These are phyloP conservation scores for Mycena rosella DNA, from an alignment of 768 basidiomycete species.

Conservation along the genomic window DNA sequence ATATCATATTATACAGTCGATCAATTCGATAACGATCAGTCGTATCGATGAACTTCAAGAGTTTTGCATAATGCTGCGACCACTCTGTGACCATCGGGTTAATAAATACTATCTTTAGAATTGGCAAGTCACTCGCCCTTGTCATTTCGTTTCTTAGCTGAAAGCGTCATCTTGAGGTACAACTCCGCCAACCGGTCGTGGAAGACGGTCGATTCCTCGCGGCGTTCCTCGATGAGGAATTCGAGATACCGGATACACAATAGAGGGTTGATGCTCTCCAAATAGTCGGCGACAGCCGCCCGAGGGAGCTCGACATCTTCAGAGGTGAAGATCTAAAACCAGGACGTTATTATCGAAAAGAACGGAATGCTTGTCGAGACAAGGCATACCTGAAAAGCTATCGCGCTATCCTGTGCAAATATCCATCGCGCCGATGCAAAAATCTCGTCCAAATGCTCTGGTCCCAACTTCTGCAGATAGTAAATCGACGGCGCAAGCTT, in stretches of 20 bases:
- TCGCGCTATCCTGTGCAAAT: constrained; percentile 77
- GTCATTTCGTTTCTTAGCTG: constrained; percentile 69
- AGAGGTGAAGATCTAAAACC: constrained; percentile 88
- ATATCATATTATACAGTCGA: constrained; percentile 84
- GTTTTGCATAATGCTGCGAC: constrained; percentile 70
- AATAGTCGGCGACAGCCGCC: constrained; percentile 78
- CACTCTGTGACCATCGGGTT: constrained; percentile 42
- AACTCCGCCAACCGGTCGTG: constrained; percentile 93
- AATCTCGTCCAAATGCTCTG: constrained; percentile 84
- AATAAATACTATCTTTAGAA: constrained; percentile 1
- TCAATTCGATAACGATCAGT: constrained; percentile 82
- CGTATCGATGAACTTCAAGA: constrained; percentile 81
- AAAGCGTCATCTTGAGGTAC: constrained; percentile 78
- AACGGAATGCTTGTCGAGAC: background rate
- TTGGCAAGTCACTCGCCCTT: constrained; percentile 57
- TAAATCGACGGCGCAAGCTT: constrained; percentile 86
- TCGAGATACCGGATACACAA: constrained; percentile 87
- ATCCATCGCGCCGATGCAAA: constrained; percentile 90
- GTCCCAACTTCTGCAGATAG: constrained; percentile 92
- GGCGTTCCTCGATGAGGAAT: constrained; percentile 81
- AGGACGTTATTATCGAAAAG: background rate
- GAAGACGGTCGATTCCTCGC: constrained; percentile 74
- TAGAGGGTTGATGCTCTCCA: constrained; percentile 77
- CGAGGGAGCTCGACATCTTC: constrained; percentile 94
- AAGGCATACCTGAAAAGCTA: constrained; percentile 78